Percentiles rank a stretch among this genome's conserved stretches.
phyloP scores from a whole-genome alignment of 2,329 filamentous ascomycete species.

The Scedosporium dehoogii region DNA sequence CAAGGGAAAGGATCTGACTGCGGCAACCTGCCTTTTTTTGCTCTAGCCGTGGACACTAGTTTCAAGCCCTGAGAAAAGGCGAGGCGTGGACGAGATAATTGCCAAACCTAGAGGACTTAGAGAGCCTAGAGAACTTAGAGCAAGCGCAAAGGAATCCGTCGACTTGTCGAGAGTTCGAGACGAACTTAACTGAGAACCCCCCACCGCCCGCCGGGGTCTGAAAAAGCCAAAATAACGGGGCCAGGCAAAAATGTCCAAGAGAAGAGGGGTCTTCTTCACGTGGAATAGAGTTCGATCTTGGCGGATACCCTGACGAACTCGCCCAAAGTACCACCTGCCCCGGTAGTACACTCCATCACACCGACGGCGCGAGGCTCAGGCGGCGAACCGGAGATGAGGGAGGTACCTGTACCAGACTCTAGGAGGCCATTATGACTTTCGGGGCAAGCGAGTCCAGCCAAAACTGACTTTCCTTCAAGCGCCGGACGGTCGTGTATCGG shows the following conservation, averaged over 20 bases:
- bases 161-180: not conserved
- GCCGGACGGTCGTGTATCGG: not conserved
- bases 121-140: not conserved
- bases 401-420: not conserved
- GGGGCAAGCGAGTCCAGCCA: not conserved
- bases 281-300: not conserved
- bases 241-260: not conserved
- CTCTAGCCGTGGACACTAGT: not conserved
- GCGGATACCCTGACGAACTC: not conserved
- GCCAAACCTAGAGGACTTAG: not conserved
- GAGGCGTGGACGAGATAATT: not conserved
- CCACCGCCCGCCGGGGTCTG: not conserved
- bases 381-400: not conserved
- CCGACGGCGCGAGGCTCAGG: not conserved
- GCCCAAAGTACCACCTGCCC: not conserved
- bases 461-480: not conserved
- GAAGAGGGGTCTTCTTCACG: not conserved
- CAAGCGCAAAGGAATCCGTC: not conserved
- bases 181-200: not conserved
- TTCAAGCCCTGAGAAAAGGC: not conserved
- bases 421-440: not conserved
- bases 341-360: not conserved
- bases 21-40: not conserved
- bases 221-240: not conserved
- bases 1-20: conserved; percentile 1